Evolutionary conservation across 176 grass and related monocot genomes (phyloP).

Genomic region (Juncus effusus): DNA sequence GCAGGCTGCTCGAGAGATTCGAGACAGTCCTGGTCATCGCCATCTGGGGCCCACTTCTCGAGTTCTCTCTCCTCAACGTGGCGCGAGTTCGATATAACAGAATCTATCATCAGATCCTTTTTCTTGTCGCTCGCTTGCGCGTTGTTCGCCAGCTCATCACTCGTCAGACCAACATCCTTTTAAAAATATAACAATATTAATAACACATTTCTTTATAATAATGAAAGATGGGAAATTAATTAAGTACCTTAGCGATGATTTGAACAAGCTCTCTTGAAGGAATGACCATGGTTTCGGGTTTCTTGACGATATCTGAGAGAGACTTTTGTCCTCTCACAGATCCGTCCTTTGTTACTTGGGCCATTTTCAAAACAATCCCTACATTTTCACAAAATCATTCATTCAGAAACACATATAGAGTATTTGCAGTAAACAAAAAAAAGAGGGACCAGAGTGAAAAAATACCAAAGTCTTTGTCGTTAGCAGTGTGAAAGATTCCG

Average conservation of each 20-base stretch:
- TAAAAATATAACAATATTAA: conserved; percentile 9
- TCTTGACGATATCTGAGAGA: conserved; percentile 46
- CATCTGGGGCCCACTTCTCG: conserved; percentile 87
- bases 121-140: conserved; percentile 64
- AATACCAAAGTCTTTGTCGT: conserved; percentile 92
- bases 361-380: conserved; percentile 96
- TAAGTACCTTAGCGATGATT: conserved; percentile 74
- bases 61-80: conserved; percentile 82
- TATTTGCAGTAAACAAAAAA: conserved; percentile 18
- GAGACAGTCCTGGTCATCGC: conserved; percentile 68
- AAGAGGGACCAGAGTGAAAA: conserved; percentile 4
- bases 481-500: conserved; percentile 89
- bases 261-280: conserved; percentile 74
- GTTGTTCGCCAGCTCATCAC: conserved; percentile 52
- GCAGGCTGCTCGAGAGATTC: conserved; percentile 65
- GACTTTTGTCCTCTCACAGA: conserved; percentile 46
- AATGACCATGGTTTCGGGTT: conserved; percentile 86
- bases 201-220: conserved; percentile 3
- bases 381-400: conserved; percentile 2
- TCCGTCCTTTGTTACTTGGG: conserved; percentile 68
- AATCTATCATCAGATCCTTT: conserved; percentile 94
- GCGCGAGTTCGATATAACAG: conserved; percentile 80
- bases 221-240: conserved; percentile 11
- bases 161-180: conserved; percentile 71
- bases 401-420: conserved; percentile 17